Evolutionary conservation across 1,284 basidiomycete genomes (phyloP), one percentile per base, ranked within the genome.

Genomic region (Microbotryum saponariae): DNA sequence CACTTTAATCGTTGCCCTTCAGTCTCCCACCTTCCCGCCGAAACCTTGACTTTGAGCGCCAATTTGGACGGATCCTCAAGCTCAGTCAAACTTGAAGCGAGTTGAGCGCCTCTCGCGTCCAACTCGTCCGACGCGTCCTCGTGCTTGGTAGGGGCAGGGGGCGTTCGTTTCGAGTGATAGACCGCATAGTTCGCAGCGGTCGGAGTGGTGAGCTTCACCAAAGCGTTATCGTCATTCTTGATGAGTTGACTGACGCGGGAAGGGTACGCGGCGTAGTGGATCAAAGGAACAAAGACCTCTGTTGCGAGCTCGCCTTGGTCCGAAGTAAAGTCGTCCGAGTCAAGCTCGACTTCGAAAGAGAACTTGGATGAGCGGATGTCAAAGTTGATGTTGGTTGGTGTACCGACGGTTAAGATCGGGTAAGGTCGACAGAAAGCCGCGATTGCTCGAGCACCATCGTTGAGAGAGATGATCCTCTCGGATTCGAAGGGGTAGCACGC

Each of bases 361-460:
- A 91, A 87, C 42, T 77, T 76, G 1, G 86, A 84, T 67, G 84
- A 85, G 33, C 76, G 72, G 64, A 93, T 82, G 72, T 93, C 85
- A 71, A 96, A 94, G 63, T 83, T 80, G 64, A 92, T 82, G n/a
- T 68, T 65, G 44, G 56, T 56, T 8, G 72, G 73, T 18, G 76
- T 74, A 4, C 92, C 92, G 21, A 93, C 84, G 6, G 83, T 82
- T 16, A 83, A 85, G 9, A 80, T 76, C 0, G 91, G 89, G 76
- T 82, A 92, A 0, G 92, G 91, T 2, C 92, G 79, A 59, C 82
- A 82, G 76, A 93, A 91, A 0, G 91, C 90, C 21, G 83, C 82
- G 21, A 86, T 79, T 0, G 91, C 91, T 20, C 92, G 62, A 1
- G 70, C 63, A 14, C 92, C 92, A 74, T 75, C 56, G 67, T 72